Evolutionary conservation across 164 flowering plant species (phyloP).

Genomic region (Nelumbo lutea): DNA sequence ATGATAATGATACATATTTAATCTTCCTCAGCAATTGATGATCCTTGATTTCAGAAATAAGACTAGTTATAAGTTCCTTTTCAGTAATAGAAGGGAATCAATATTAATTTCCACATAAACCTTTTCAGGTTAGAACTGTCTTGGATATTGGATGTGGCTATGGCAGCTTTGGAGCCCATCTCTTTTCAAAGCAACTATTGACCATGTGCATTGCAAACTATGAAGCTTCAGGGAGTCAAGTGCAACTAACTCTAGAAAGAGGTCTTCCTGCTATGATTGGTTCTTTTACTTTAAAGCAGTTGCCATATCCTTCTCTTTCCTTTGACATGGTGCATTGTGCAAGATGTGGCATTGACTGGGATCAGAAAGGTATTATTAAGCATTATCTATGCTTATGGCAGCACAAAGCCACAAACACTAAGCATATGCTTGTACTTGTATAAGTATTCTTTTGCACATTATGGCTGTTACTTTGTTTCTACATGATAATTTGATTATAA

Average conservation of each 20-base stretch:
- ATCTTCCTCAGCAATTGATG: background rate
- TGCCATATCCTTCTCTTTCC: slow-evolving; percentile 91
- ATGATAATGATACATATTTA: background rate
- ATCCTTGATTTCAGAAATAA: background rate
- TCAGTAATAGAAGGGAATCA: background rate
- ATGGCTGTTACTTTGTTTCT: too few relatives aligned
- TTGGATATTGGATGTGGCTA: slow-evolving; percentile 97
- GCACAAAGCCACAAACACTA: too few relatives aligned
- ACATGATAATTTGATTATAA: too few relatives aligned
- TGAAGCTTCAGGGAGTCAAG: slow-evolving; percentile 95
- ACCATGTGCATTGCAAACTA: slow-evolving; percentile 93
- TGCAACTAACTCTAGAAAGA: slow-evolving; percentile 94
- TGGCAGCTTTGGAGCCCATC: slow-evolving; percentile 99
- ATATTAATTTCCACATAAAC: background rate
- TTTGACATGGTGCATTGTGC: slow-evolving; percentile 98
- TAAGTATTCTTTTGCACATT: background rate
- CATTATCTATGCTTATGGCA: too few relatives aligned
- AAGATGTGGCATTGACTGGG: slow-evolving; percentile 86
- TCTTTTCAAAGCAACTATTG: slow-evolving; percentile 70
- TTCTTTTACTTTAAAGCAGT: slow-evolving; percentile 65
- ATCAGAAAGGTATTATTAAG: slow-evolving; percentile 64
- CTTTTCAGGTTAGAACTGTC: slow-evolving; percentile 79
- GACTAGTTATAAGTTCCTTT: background rate
- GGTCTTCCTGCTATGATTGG: slow-evolving; percentile 99
- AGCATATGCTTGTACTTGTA: too few relatives aligned